These are phyloP conservation scores for Babesia ovata DNA, from an alignment of 169 alveolate species.

Conservation along the genomic window DNA sequence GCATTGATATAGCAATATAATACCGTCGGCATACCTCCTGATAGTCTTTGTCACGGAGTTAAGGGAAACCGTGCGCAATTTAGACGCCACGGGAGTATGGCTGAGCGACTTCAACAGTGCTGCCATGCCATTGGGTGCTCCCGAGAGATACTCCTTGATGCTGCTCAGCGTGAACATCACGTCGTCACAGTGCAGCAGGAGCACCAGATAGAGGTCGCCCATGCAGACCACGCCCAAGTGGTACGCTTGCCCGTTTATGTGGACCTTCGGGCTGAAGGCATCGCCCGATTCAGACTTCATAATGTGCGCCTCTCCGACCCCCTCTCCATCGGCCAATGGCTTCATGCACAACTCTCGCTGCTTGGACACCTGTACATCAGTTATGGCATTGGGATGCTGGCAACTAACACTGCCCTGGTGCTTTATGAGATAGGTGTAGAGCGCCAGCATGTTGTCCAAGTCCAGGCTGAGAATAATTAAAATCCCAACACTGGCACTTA, in stretches of 20 bases:
- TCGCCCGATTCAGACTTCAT: constrained; percentile 47
- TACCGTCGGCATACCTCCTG: constrained; percentile 22
- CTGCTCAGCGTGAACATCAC: constrained; percentile 13
- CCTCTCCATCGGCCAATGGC: constrained; percentile 8
- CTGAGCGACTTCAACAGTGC: constrained; percentile 3
- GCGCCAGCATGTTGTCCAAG: constrained; percentile 39
- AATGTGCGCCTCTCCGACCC: constrained; percentile 19
- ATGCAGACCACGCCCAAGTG: constrained; percentile 22
- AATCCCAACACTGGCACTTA: background rate
- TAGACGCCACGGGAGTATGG: constrained; percentile 1
- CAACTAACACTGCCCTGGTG: constrained; percentile 37
- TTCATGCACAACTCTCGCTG: constrained; percentile 7
- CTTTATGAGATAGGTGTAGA: constrained; percentile 47
- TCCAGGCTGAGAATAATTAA: constrained; percentile 20
- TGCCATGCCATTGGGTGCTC: constrained; percentile 13
- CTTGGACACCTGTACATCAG: constrained; percentile 1
- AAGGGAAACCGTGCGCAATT: constrained; percentile 27
- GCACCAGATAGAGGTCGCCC: constrained; percentile 4
- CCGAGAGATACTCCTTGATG: constrained; percentile 36
- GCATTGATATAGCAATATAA: background rate
- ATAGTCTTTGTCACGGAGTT: constrained; percentile 50
- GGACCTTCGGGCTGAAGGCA: constrained; percentile 52
- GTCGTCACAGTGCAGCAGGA: constrained; percentile 14
- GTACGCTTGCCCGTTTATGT: constrained; percentile 37
- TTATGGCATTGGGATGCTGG: background rate